Conservation (phyloP, 176 grass and related monocot genomes). For the Carex pumila region DNA sequence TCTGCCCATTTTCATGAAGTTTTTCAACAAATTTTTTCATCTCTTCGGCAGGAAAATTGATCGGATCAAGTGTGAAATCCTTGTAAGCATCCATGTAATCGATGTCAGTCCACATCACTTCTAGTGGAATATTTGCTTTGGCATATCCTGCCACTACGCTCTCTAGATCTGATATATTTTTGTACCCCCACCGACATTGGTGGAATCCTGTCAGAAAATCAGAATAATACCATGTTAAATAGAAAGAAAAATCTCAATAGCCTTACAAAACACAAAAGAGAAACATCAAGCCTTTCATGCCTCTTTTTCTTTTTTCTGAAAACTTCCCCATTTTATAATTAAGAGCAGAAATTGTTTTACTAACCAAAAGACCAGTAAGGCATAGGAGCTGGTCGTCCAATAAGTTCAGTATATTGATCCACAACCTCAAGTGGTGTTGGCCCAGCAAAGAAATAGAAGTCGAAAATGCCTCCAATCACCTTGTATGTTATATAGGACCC, state of each 20-base stretch:
- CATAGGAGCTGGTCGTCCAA: slow-evolving; percentile 66
- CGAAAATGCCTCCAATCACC: slow-evolving; percentile 78
- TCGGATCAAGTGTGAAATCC: slow-evolving; percentile 71
- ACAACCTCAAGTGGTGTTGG: slow-evolving; percentile 51
- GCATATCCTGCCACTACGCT: slow-evolving; percentile 69
- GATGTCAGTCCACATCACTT: slow-evolving; percentile 97
- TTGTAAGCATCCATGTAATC: slow-evolving; percentile 87
- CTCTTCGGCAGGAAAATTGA: slow-evolving; percentile 50
- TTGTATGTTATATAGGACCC: slow-evolving; percentile 62
- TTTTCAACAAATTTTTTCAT: slow-evolving; percentile 51
- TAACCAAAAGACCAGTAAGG: slow-evolving; percentile 89
- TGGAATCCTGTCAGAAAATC: slow-evolving; percentile 52
- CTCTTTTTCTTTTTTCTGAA: neutral
- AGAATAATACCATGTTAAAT: neutral
- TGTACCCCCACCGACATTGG: slow-evolving; percentile 71
- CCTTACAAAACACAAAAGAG: neutral
- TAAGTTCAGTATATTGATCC: slow-evolving; percentile 82
- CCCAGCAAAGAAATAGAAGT: slow-evolving; percentile 83
- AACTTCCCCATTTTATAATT: neutral
- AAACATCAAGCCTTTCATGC: neutral
- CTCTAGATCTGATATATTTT: slow-evolving; percentile 50
- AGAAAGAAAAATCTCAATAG: neutral
- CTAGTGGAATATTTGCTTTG: slow-evolving; percentile 58
- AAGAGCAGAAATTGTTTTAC: neutral
- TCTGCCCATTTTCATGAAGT: slow-evolving; percentile 71